Evolutionary conservation across 768 basidiomycete species (phyloP).

Genomic region (Trametes cinnabarina): DNA sequence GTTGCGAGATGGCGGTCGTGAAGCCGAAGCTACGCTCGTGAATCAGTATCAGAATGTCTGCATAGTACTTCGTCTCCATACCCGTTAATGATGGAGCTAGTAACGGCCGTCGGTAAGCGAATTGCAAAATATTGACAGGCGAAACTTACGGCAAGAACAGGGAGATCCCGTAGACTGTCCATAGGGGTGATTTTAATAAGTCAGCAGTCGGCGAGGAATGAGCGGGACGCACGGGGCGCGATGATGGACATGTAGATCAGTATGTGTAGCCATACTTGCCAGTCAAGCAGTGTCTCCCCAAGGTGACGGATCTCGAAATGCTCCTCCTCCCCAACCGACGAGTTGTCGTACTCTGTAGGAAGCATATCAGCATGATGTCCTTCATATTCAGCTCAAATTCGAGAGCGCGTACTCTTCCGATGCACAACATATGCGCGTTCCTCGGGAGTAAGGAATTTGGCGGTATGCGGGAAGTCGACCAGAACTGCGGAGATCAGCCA

Average conservation of each 20-base stretch:
- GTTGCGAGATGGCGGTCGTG: constrained; percentile 52
- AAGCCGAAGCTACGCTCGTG: constrained; percentile 63
- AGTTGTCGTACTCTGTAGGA: constrained; percentile 55
- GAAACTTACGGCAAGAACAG: constrained; percentile 68
- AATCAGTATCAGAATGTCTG: background rate
- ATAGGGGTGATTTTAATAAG: too few relatives aligned
- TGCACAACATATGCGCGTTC: constrained; percentile 48
- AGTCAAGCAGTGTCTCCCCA: constrained; percentile 53
- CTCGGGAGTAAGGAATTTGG: constrained; percentile 58
- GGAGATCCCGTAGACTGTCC: constrained; percentile 73
- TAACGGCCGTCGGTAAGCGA: background rate
- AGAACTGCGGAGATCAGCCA: constrained; percentile 38
- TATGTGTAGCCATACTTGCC: constrained; percentile 50
- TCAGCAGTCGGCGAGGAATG: too few relatives aligned
- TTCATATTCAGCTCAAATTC: too few relatives aligned
- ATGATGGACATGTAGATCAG: constrained; percentile 58
- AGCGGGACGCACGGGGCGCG: constrained; percentile 50
- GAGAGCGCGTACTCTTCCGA: constrained; percentile 5
- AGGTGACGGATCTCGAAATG: constrained; percentile 54
- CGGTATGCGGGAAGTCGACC: constrained; percentile 60
- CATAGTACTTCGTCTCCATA: background rate
- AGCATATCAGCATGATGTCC: constrained; percentile 11
- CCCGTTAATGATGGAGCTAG: constrained; percentile 17
- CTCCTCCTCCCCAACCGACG: constrained; percentile 60
- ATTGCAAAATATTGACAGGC: too few relatives aligned